A percentile compares a stretch with the other conserved stretches of the same genome.
Conservation (phyloP, 345 rosid species). For the Eucalyptus pumila region DNA sequence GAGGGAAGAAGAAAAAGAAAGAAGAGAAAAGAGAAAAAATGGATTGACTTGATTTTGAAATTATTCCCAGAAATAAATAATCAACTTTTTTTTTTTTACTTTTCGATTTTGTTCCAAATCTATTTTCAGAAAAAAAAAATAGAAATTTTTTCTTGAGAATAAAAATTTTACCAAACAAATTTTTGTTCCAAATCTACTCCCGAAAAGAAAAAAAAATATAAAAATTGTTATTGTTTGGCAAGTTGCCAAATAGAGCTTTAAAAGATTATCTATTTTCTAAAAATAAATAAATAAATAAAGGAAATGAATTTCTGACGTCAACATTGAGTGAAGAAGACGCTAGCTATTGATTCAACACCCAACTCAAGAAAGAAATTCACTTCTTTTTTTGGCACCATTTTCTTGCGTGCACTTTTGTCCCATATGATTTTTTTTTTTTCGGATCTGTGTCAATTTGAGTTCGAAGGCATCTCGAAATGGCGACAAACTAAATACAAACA, state of each 20-base stretch:
- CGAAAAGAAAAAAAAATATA: too few relatives aligned
- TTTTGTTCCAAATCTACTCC: too few relatives aligned
- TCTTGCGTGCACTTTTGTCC: background rate
- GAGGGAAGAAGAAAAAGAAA: too few relatives aligned
- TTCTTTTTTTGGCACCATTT: background rate
- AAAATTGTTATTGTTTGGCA: rapidly evolving
- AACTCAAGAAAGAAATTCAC: background rate
- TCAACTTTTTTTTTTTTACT: too few relatives aligned
- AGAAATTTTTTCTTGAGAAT: rapidly evolving
- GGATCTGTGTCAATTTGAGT: too few relatives aligned
- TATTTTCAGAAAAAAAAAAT: too few relatives aligned
- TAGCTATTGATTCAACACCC: background rate
- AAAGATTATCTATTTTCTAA: background rate
- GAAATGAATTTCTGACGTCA: background rate
- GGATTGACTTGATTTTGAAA: too few relatives aligned
- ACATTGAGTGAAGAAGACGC: background rate
- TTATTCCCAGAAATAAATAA: too few relatives aligned
- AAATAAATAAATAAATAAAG: background rate
- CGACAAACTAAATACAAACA: background rate
- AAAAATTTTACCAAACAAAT: too few relatives aligned
- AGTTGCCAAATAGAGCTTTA: too few relatives aligned
- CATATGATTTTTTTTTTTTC: background rate
- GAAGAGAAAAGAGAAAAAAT: too few relatives aligned
- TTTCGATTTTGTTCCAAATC: too few relatives aligned
- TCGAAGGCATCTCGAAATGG: background rate